phyloP scores from a whole-genome alignment of 2,329 filamentous ascomycete genomes.

The Claviceps capensis region DNA sequence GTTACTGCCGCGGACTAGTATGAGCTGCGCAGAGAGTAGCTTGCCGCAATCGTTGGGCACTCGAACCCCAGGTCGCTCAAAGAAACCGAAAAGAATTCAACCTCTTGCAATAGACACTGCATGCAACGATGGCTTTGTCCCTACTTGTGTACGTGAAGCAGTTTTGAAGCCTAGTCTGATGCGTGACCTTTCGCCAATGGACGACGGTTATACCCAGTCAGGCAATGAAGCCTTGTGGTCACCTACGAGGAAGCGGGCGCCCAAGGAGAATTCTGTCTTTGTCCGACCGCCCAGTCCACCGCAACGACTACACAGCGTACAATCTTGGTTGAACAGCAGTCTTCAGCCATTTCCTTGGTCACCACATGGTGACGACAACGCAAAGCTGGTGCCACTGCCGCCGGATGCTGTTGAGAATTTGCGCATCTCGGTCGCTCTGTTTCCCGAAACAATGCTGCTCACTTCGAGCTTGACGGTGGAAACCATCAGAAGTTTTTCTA shows the following conservation, averaged over 20 bases:
- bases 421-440: conserved; percentile 38
- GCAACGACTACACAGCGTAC: conserved; percentile 21
- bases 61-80: not conserved
- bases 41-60: not conserved
- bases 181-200: conserved; percentile 5
- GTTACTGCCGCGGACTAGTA: not conserved
- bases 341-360: conserved; percentile 16
- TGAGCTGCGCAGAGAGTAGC: not conserved
- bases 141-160: not conserved
- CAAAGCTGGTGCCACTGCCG: conserved; percentile 33
- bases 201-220: conserved; percentile 1
- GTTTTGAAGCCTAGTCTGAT: not conserved
- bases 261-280: conserved; percentile 13
- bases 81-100: not conserved
- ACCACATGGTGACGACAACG: conserved; percentile 20
- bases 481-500: conserved; percentile 42
- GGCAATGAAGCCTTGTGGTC: conserved; percentile 7
- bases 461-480: conserved; percentile 42
- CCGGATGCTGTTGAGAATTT: conserved; percentile 40
- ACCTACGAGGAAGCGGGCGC: conserved; percentile 4
- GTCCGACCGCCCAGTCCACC: conserved; percentile 20
- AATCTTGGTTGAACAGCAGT: conserved; percentile 22
- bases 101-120: not conserved
- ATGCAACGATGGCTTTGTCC: not conserved
- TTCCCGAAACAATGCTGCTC: conserved; percentile 45